Percentiles rank a stretch among this genome's conserved stretches.
Conservation (phyloP, 2,329 filamentous ascomycete species). For the Penicillium rolfsii region DNA sequence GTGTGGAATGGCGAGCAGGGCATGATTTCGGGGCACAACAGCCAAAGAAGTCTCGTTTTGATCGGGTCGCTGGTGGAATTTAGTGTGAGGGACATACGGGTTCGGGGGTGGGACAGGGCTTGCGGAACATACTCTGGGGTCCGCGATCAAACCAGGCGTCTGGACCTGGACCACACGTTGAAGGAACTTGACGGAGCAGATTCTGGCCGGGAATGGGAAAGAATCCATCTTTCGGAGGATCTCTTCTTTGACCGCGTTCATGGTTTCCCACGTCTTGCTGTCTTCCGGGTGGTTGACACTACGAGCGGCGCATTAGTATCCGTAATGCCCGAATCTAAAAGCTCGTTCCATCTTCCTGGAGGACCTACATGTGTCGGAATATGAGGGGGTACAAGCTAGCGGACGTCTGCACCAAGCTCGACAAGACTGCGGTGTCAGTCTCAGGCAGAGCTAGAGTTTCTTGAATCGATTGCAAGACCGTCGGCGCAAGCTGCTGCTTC, state of each 20-base stretch:
- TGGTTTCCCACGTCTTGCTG: constrained; percentile 79
- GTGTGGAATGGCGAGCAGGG: constrained; percentile 74
- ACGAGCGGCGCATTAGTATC: constrained; percentile 41
- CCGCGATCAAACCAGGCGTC: constrained; percentile 77
- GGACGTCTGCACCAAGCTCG: constrained; percentile 82
- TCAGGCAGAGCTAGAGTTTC: constrained; percentile 70
- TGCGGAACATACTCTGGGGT: constrained; percentile 71
- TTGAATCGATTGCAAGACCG: constrained; percentile 76
- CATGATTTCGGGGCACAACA: constrained; percentile 81
- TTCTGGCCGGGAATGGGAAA: constrained; percentile 72
- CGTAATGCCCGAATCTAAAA: background rate
- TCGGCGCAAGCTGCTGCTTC: constrained; percentile 78
- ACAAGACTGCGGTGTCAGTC: constrained; percentile 78
- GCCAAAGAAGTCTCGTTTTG: constrained; percentile 83
- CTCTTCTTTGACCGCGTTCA: constrained; percentile 83
- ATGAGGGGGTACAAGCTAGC: constrained; percentile 92
- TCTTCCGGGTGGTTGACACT: constrained; percentile 89
- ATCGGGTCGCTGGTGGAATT: constrained; percentile 61
- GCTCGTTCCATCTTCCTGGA: background rate
- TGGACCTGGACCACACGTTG: constrained; percentile 92
- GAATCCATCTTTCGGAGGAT: constrained; percentile 88
- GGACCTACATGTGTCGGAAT: constrained; percentile 82
- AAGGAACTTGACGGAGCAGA: constrained; percentile 97
- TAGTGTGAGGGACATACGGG: constrained; percentile 4
- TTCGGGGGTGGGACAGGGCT: background rate